Percentiles rank a stretch among this genome's conserved stretches.
phyloP scores from a whole-genome alignment of 1,139 yeast genomes.

The Magnusiomyces magnusii region DNA sequence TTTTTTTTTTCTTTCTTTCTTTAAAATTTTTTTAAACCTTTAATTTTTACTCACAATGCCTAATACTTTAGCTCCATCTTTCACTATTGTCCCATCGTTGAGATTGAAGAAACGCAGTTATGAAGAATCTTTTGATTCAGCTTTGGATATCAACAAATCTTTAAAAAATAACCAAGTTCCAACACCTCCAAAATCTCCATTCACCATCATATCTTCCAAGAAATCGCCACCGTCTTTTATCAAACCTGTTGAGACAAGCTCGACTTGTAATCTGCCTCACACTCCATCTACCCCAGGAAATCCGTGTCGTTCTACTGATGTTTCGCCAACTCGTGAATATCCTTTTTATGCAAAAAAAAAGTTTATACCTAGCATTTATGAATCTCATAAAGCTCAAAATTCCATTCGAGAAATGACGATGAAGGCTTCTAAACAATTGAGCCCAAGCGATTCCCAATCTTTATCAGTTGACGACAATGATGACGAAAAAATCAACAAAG shows the following conservation, averaged over 20 bases:
- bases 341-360: not conserved
- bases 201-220: not conserved
- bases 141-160: not conserved
- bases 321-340: not conserved
- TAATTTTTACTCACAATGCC: not conserved
- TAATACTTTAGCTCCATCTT: not conserved
- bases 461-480: not conserved
- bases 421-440: not conserved
- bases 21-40: not conserved
- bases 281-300: not conserved
- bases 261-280: not conserved
- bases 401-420: not conserved
- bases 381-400: not conserved
- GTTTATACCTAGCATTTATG: not conserved
- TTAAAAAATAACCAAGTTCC: not conserved
- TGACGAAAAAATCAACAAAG: not conserved
- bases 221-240: not conserved
- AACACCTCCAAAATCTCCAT: not conserved
- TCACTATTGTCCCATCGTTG: not conserved
- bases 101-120: not conserved
- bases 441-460: not conserved
- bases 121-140: not conserved
- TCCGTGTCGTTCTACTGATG: not conserved
- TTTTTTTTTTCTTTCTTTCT: not conserved
- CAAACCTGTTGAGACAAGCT: not conserved